Percentiles rank a stretch among this genome's conserved stretches.
Conservation (phyloP, 2,329 filamentous ascomycete species). For the Aotearoamyces nothofagi region DNA sequence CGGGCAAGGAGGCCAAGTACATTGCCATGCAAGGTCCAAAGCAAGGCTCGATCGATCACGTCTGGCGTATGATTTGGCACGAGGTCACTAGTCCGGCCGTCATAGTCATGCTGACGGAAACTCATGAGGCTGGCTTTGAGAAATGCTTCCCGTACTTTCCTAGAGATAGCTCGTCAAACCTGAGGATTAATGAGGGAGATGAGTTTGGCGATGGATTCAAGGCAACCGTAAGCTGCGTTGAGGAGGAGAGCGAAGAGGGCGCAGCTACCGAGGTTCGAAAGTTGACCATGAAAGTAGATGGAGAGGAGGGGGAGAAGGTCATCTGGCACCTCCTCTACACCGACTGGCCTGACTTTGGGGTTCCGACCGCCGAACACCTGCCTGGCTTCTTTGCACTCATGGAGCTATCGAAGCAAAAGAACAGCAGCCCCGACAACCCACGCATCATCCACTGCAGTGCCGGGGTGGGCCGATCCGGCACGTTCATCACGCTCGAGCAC, state of each 20-base stretch:
- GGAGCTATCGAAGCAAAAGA: constrained; percentile 46
- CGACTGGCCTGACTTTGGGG: constrained; percentile 81
- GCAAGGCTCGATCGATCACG: constrained; percentile 56
- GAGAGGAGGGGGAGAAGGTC: constrained; percentile 36
- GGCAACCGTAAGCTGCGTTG: constrained; percentile 49
- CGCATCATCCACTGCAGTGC: constrained; percentile 81
- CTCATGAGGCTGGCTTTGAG: constrained; percentile 59
- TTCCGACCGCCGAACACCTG: constrained; percentile 55
- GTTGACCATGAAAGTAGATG: constrained; percentile 36
- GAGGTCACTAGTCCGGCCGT: constrained; percentile 59
- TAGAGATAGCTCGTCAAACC: constrained; percentile 31
- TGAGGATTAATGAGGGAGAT: constrained; percentile 44
- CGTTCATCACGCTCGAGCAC: constrained; percentile 93
- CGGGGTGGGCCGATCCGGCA: constrained; percentile 85
- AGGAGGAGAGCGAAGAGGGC: constrained; percentile 33
- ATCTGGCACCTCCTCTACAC: constrained; percentile 79
- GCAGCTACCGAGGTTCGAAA: constrained; percentile 61
- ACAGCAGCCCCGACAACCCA: constrained; percentile 43
- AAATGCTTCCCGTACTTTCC: constrained; percentile 92
- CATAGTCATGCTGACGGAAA: constrained; percentile 89
- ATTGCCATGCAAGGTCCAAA: constrained; percentile 94
- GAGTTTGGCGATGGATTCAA: constrained; percentile 52
- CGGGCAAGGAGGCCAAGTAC: constrained; percentile 34
- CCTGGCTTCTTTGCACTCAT: constrained; percentile 55
- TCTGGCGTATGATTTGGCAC: constrained; percentile 93